Conservation (phyloP, 495 filamentous ascomycete species). For the Rhypophila decipiens region DNA sequence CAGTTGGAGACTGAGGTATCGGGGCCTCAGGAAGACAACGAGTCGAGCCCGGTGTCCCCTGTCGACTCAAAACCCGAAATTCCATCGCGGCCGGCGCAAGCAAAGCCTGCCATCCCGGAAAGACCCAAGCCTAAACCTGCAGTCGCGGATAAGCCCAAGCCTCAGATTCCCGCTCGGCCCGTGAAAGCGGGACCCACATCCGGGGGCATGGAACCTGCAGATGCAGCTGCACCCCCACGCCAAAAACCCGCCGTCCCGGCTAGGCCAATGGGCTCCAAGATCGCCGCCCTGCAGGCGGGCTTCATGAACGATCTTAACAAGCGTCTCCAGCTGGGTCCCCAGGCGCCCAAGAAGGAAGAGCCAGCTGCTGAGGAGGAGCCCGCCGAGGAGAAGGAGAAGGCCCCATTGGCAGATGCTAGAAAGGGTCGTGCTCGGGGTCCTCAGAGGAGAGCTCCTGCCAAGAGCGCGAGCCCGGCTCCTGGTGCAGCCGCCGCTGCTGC, state of each 20-base stretch:
- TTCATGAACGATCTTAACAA: conserved; percentile 89
- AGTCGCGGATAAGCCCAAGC: conserved; percentile 65
- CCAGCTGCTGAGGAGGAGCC: conserved; percentile 46
- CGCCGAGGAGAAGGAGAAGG: conserved; percentile 61
- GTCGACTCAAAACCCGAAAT: conserved; percentile 23
- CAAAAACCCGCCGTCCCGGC: conserved; percentile 76
- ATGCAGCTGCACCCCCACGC: conserved; percentile 43
- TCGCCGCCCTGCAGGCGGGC: conserved; percentile 80
- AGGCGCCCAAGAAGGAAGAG: conserved; percentile 61
- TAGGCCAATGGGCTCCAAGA: conserved; percentile 73
- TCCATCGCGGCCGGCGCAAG: conserved; percentile 18
- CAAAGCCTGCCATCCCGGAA: conserved; percentile 28
- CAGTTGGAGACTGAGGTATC: conserved; percentile 74
- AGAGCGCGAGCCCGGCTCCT: conserved; percentile 34
- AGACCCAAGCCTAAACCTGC: conserved; percentile 37
- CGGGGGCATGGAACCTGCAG: conserved; percentile 27
- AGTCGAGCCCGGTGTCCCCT: conserved; percentile 18
- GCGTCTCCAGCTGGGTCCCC: conserved; percentile 73
- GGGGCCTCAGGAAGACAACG: conserved; percentile 48
- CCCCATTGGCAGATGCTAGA: conserved; percentile 73
- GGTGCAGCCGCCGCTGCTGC: conserved; percentile 10
- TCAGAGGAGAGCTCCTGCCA: conserved; percentile 60
- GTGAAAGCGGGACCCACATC: conserved; percentile 43
- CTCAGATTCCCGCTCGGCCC: conserved; percentile 67
- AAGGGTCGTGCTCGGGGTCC: conserved; percentile 89